A percentile compares a stretch with the other conserved stretches of the same genome.
Evolutionary conservation across 2,329 filamentous ascomycete genomes (phyloP).

Genomic region (Alternaria postmessia): DNA sequence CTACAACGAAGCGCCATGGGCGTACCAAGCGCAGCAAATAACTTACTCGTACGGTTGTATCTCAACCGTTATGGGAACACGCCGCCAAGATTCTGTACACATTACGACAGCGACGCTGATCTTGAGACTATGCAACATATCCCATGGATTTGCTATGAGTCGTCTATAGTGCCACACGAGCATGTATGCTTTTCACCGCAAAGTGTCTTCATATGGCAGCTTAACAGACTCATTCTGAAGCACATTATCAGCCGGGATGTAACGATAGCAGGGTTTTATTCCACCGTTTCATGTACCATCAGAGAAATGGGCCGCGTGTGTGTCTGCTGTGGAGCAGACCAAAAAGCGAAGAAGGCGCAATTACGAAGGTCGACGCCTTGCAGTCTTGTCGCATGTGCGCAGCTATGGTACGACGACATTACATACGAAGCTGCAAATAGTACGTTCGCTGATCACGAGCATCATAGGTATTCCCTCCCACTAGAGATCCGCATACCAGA

Average conservation of each 20-base stretch:
- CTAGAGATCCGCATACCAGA: slow-evolving; percentile 43
- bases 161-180: slow-evolving; percentile 20
- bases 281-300: slow-evolving; percentile 19
- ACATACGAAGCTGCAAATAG: background rate
- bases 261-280: slow-evolving; percentile 28
- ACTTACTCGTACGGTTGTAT: slow-evolving; percentile 36
- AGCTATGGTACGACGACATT: slow-evolving; percentile 25
- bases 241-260: slow-evolving; percentile 15
- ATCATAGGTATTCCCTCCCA: slow-evolving; percentile 19
- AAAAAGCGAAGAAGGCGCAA: slow-evolving; percentile 18
- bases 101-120: slow-evolving; percentile 35
- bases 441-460: background rate
- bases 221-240: slow-evolving; percentile 31
- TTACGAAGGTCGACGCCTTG: slow-evolving; percentile 40
- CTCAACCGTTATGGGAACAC: slow-evolving; percentile 15
- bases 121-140: slow-evolving; percentile 25
- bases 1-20: slow-evolving; percentile 40
- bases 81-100: slow-evolving; percentile 37
- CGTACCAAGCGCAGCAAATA: slow-evolving; percentile 28
- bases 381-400: slow-evolving; percentile 23
- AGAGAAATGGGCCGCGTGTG: slow-evolving; percentile 26
- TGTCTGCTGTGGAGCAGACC: slow-evolving; percentile 34
- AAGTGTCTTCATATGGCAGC: slow-evolving; percentile 35
- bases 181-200: slow-evolving; percentile 27
- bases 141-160: slow-evolving; percentile 26